Evolutionary conservation across 345 rosid species (phyloP).

Genomic region (Cardamine resedifolia): DNA sequence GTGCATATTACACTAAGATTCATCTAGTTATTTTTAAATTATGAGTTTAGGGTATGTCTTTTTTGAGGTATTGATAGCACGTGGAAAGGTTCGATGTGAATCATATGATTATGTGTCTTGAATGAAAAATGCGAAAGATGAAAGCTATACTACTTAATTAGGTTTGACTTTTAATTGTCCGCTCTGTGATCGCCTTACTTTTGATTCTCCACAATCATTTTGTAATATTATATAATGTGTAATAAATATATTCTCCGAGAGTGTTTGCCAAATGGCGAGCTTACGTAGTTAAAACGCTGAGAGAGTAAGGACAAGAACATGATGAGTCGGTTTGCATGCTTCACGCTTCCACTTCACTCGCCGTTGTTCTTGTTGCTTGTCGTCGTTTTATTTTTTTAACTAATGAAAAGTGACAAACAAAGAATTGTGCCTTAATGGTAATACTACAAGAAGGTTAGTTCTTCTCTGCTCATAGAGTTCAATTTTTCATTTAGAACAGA

Average conservation of each 20-base stretch:
- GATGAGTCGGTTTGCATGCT: slow-evolving; percentile 43
- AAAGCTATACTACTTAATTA: slow-evolving; percentile 18
- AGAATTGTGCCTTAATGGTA: too few relatives aligned
- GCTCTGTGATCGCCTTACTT: slow-evolving; percentile 6
- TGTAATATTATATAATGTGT: not conserved
- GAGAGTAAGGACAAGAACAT: slow-evolving; percentile 35
- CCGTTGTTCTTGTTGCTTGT: slow-evolving; percentile 34
- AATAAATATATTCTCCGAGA: not conserved
- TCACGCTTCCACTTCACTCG: slow-evolving; percentile 34
- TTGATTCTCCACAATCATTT: not conserved
- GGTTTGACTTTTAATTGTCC: slow-evolving; percentile 28
- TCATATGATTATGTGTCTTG: not conserved
- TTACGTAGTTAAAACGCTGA: slow-evolving; percentile 19
- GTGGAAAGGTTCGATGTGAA: slow-evolving; percentile 43
- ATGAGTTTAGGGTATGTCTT: slow-evolving; percentile 5
- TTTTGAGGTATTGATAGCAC: slow-evolving; percentile 30
- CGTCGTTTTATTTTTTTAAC: slow-evolving; percentile 3
- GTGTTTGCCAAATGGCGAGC: slow-evolving; percentile 40
- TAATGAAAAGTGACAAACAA: not conserved
- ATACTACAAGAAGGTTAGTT: too few relatives aligned
- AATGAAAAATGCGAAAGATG: slow-evolving; percentile 1
- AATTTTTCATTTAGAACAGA: too few relatives aligned
- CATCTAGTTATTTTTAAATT: not conserved
- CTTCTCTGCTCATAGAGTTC: too few relatives aligned
- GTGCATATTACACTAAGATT: not conserved